phyloP scores from a whole-genome alignment of 1,139 yeast species.

The Magnusiomyces fungicola region DNA sequence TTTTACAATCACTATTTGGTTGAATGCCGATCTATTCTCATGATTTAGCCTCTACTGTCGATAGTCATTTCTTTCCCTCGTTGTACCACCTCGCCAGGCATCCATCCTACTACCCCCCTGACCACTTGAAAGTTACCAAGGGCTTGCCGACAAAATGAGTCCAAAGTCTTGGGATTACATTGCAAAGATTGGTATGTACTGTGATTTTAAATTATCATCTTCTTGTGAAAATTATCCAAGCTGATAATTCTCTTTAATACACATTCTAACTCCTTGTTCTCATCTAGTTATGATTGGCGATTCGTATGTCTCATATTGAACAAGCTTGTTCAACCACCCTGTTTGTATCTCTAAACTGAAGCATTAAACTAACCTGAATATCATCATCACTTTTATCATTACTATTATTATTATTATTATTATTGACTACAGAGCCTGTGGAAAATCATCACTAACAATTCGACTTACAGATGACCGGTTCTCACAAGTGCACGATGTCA shows the following conservation, averaged over 20 bases:
- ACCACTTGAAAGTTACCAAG: background rate
- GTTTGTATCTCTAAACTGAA: background rate
- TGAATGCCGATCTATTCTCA: too few relatives aligned
- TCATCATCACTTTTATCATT: background rate
- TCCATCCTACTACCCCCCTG: background rate
- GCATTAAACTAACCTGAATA: background rate
- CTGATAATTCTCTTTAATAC: background rate
- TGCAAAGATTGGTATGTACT: slow-evolving; percentile 23
- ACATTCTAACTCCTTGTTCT: background rate
- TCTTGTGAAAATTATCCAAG: background rate
- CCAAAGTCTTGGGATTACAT: slow-evolving; percentile 22
- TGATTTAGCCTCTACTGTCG: too few relatives aligned
- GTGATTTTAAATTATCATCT: background rate
- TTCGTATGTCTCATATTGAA: slow-evolving; percentile 20
- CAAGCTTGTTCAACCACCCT: background rate
- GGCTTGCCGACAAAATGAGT: slow-evolving; percentile 1
- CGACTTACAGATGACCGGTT: slow-evolving; percentile 34
- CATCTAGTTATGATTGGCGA: slow-evolving; percentile 22
- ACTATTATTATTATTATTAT: background rate
- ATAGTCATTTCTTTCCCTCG: too few relatives aligned
- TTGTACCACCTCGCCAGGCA: too few relatives aligned
- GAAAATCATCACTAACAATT: slow-evolving; percentile 33
- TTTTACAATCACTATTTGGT: too few relatives aligned
- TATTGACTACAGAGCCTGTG: slow-evolving; percentile 27
- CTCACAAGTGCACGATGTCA: slow-evolving; percentile 32